Evolutionary conservation across 176 grass and related monocot species (phyloP).

Genomic region (Microstegium vimineum): DNA sequence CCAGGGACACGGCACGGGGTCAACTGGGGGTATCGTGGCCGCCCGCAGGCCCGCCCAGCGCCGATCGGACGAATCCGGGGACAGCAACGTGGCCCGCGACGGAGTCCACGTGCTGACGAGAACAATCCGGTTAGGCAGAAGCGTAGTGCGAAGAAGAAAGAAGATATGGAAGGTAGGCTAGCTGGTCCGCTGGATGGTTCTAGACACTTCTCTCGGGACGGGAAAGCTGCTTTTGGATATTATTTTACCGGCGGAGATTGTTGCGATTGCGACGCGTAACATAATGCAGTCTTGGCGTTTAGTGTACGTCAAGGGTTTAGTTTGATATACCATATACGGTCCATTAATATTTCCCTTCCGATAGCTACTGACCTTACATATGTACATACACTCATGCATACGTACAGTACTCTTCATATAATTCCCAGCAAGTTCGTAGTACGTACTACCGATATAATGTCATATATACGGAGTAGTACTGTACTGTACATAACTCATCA

Average conservation of each 20-base stretch:
- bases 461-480: too few relatives aligned
- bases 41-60: too few relatives aligned
- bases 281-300: not conserved
- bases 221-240: not conserved
- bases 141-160: not conserved
- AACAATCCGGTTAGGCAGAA: not conserved
- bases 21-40: slow-evolving; percentile 1
- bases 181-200: slow-evolving; percentile 25
- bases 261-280: not conserved
- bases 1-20: not conserved
- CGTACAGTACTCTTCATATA: too few relatives aligned
- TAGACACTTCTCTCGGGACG: slow-evolving; percentile 21
- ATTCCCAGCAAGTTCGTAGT: too few relatives aligned
- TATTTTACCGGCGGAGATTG: not conserved
- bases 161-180: not conserved
- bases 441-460: too few relatives aligned
- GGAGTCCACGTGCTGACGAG: not conserved
- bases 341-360: not conserved
- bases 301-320: not conserved
- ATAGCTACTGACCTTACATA: not conserved
- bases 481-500: too few relatives aligned
- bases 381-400: too few relatives aligned
- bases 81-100: not conserved
- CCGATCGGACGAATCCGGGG: not conserved
- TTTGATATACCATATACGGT: too few relatives aligned